Percentiles rank a stretch among this genome's conserved stretches.
Evolutionary conservation across 306 rosid genomes (phyloP).

Genomic region (Sicyos edulis): DNA sequence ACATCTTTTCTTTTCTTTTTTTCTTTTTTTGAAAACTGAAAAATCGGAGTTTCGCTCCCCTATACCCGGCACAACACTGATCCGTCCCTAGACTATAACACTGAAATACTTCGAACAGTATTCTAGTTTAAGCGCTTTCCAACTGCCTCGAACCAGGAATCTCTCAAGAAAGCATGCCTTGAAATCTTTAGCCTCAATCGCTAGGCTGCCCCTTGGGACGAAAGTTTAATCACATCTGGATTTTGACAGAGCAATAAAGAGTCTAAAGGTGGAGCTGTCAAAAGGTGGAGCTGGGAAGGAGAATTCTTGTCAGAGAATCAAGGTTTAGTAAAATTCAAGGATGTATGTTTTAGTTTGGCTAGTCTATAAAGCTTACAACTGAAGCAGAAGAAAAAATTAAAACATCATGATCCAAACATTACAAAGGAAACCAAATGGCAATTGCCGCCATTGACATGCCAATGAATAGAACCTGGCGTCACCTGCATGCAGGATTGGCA

Average conservation of each 20-base stretch:
- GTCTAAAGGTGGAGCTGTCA: not conserved
- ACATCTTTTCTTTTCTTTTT: too few relatives aligned
- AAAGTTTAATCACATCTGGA: not conserved
- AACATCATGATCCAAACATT: slow-evolving; percentile 1
- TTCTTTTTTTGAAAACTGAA: too few relatives aligned
- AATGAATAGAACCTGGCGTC: slow-evolving; percentile 8
- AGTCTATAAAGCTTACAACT: slow-evolving; percentile 17
- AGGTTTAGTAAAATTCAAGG: not conserved
- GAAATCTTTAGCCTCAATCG: too few relatives aligned
- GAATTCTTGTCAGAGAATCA: not conserved
- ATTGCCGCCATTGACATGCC: not conserved
- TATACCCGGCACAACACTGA: too few relatives aligned
- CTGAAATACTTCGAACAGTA: too few relatives aligned
- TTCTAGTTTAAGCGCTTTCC: too few relatives aligned
- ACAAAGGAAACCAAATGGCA: not conserved
- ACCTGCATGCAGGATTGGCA: slow-evolving; percentile 8
- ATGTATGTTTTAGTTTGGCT: slow-evolving; percentile 5
- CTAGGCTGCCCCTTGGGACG: too few relatives aligned
- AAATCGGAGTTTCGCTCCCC: too few relatives aligned
- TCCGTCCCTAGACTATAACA: too few relatives aligned
- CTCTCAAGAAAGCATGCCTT: too few relatives aligned
- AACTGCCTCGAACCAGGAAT: too few relatives aligned
- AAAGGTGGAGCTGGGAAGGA: not conserved
- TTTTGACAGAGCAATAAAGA: not conserved
- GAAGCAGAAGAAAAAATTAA: not conserved